Conservation (phyloP, 208 protist genomes). For the Sergeia podlipaevii region DNA sequence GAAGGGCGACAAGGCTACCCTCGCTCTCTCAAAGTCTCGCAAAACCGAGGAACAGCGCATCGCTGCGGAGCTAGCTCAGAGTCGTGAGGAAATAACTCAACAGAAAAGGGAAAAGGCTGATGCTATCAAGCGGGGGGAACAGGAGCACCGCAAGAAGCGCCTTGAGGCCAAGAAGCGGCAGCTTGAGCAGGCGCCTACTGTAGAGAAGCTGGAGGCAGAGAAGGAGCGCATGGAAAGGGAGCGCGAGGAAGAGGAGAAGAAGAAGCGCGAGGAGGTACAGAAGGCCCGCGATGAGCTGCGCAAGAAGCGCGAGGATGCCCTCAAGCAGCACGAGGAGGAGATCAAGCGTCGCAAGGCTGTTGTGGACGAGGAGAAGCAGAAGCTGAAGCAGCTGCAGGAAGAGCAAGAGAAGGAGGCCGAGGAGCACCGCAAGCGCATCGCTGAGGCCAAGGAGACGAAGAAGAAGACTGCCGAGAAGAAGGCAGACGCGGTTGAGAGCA, state of each 20-base stretch:
- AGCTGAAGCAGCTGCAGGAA: constrained; percentile 32
- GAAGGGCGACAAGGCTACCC: constrained; percentile 6
- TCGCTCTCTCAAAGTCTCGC: too few species aligned
- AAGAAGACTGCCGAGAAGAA: constrained; percentile 14
- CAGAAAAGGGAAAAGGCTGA: constrained; percentile 1
- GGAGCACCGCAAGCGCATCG: not conserved
- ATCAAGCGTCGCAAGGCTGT: constrained; percentile 28
- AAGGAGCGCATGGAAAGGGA: constrained; percentile 11
- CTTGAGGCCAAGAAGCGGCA: too few species aligned
- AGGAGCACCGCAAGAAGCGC: constrained; percentile 4
- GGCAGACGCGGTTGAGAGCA: constrained; percentile 14
- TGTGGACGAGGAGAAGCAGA: constrained; percentile 21
- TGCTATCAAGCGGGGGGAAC: not conserved
- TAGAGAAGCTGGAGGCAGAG: constrained; percentile 2
- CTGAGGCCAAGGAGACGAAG: not conserved
- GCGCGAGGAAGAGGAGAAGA: constrained; percentile 30
- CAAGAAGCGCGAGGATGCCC: constrained; percentile 21
- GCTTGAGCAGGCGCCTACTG: not conserved
- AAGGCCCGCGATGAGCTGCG: constrained; percentile 26
- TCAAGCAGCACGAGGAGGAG: constrained; percentile 31
- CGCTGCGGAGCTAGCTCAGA: constrained; percentile 14
- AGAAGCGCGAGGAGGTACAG: constrained; percentile 13
- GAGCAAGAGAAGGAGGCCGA: constrained; percentile 14
- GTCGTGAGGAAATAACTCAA: constrained; percentile 14
- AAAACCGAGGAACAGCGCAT: constrained; percentile 13